Evolutionary conservation across 2,329 filamentous ascomycete species (phyloP).

Genomic region (Thielaviopsis populi): DNA sequence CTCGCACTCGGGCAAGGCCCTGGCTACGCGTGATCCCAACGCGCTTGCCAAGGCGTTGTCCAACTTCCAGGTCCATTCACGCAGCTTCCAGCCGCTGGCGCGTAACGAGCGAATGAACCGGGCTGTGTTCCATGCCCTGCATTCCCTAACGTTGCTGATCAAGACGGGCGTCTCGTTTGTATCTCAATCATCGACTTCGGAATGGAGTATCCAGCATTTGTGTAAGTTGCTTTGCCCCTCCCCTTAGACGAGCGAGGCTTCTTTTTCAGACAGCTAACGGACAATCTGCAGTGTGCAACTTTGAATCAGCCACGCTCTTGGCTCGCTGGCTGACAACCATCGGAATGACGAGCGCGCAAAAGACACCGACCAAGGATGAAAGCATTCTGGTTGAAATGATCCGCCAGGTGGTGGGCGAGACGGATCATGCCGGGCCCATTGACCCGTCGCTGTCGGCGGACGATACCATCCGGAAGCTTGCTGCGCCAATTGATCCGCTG

Average conservation of each 20-base stretch:
- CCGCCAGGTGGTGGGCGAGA: slow-evolving; percentile 45
- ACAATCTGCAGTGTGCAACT: slow-evolving; percentile 37
- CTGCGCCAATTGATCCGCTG: slow-evolving; percentile 30
- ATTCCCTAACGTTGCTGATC: slow-evolving; percentile 52
- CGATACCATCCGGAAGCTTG: slow-evolving; percentile 20
- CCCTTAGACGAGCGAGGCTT: not conserved
- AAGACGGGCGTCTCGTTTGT: slow-evolving; percentile 49
- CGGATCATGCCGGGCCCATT: slow-evolving; percentile 45
- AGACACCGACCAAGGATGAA: slow-evolving; percentile 37
- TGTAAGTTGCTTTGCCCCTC: slow-evolving; percentile 27
- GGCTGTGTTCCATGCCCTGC: slow-evolving; percentile 52
- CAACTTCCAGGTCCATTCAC: slow-evolving; percentile 9
- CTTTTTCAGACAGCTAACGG: not conserved
- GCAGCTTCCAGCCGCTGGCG: slow-evolving; percentile 29
- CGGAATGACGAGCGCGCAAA: slow-evolving; percentile 36
- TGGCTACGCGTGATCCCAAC: slow-evolving; percentile 49
- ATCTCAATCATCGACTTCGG: slow-evolving; percentile 42
- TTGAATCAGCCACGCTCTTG: slow-evolving; percentile 45
- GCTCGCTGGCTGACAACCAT: slow-evolving; percentile 47
- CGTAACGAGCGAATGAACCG: slow-evolving; percentile 45
- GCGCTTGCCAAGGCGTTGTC: slow-evolving; percentile 44
- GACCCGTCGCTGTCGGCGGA: slow-evolving; percentile 37
- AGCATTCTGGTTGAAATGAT: slow-evolving; percentile 40
- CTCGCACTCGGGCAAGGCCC: slow-evolving; percentile 43
- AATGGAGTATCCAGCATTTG: slow-evolving; percentile 50